Conservation (phyloP, 192 early-diverging fungal species). For the Chytriomyces hyalinus region DNA sequence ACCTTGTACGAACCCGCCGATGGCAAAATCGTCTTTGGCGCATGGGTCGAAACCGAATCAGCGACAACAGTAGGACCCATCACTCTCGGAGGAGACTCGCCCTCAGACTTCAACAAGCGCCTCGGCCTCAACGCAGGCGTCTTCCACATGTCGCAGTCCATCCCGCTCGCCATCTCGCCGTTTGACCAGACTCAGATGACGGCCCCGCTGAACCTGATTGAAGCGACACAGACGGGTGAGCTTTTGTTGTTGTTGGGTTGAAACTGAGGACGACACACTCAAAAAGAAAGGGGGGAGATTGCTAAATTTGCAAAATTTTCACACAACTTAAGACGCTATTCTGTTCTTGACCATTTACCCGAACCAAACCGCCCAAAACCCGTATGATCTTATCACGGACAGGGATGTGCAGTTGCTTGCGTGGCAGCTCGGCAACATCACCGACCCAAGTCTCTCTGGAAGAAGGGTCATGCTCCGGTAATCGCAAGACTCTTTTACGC, state of each 20-base stretch:
- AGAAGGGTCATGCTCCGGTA: conserved; percentile 47
- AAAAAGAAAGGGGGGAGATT: background rate
- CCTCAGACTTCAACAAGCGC: conserved; percentile 44
- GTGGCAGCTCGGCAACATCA: conserved; percentile 39
- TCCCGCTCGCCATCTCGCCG: conserved; percentile 32
- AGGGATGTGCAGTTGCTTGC: conserved; percentile 27
- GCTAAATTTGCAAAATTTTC: background rate
- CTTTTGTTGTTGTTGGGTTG: background rate
- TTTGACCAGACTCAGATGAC: conserved; percentile 26
- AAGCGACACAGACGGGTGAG: conserved; percentile 25
- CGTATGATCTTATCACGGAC: conserved; percentile 24
- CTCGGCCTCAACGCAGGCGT: conserved; percentile 44
- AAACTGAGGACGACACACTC: background rate
- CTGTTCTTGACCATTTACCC: conserved; percentile 39
- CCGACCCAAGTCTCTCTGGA: conserved; percentile 24
- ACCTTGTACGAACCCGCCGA: conserved; percentile 45
- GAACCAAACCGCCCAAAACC: background rate
- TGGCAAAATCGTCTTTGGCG: conserved; percentile 41
- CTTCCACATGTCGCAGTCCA: conserved; percentile 42
- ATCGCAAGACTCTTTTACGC: background rate
- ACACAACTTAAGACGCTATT: conserved; percentile 32
- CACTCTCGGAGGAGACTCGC: conserved; percentile 38
- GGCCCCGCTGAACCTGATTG: conserved; percentile 20
- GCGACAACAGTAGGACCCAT: background rate
- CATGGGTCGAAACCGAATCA: conserved; percentile 41